Evolutionary conservation across 371 early-diverging fungal genomes (phyloP).

Genomic region (Mortierella sp.): DNA sequence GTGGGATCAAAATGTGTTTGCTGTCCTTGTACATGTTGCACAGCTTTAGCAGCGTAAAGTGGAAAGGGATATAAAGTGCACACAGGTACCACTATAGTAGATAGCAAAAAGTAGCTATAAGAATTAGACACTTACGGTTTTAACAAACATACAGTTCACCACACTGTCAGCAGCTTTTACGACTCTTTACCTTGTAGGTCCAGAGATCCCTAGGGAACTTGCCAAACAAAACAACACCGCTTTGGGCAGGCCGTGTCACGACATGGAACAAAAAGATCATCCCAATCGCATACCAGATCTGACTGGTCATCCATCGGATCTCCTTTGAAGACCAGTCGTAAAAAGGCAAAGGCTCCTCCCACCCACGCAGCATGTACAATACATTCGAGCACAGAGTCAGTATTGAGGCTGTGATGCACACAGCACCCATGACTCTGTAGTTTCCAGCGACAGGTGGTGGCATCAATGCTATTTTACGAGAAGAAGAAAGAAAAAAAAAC

Average conservation of each 20-base stretch:
- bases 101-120: too few species aligned
- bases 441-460: constrained; percentile 43
- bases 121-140: too few species aligned
- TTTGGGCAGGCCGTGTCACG: constrained; percentile 55
- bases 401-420: constrained; percentile 41
- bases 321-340: constrained; percentile 50
- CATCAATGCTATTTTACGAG: constrained; percentile 33
- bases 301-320: constrained; percentile 57
- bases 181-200: constrained; percentile 42
- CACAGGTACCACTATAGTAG: constrained; percentile 44
- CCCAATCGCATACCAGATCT: constrained; percentile 58
- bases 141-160: too few species aligned
- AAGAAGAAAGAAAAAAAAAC: not conserved
- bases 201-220: constrained; percentile 54
- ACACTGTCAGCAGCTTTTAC: not conserved
- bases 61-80: constrained; percentile 49
- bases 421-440: constrained; percentile 52
- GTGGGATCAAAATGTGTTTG: constrained; percentile 49
- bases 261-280: constrained; percentile 58
- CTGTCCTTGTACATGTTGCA: constrained; percentile 48
- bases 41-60: constrained; percentile 41
- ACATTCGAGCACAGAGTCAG: constrained; percentile 52
- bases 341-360: constrained; percentile 54
- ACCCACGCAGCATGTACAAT: constrained; percentile 56
- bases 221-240: constrained; percentile 57